A percentile compares a stretch with the other conserved stretches of the same genome.
phyloP scores from a whole-genome alignment of 2,329 filamentous ascomycete genomes.

The Colletotrichum shisoi region DNA sequence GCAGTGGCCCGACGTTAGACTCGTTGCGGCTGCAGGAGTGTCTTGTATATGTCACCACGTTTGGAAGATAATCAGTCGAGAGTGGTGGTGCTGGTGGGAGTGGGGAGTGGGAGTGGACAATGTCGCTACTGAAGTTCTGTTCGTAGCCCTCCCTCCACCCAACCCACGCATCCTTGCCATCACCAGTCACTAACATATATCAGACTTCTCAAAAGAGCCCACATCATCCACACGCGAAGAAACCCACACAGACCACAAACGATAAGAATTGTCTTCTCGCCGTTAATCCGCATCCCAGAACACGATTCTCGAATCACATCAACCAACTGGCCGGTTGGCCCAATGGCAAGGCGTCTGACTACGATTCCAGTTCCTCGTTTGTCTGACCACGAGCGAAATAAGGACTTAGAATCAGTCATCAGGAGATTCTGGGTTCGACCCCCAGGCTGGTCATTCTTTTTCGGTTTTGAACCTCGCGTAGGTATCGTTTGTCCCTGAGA shows the following conservation, averaged over 20 bases:
- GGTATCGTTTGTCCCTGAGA: background rate
- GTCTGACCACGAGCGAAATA: background rate
- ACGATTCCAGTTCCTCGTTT: constrained; percentile 40
- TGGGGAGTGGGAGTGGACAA: too few relatives aligned
- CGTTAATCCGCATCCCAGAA: background rate
- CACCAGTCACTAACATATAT: background rate
- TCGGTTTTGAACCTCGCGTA: background rate
- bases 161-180: background rate
- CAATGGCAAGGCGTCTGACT: constrained; percentile 53
- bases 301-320: background rate
- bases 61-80: background rate
- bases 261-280: too few relatives aligned
- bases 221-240: background rate
- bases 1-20: background rate
- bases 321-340: constrained; percentile 41
- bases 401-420: background rate
- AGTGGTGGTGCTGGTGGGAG: too few relatives aligned
- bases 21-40: background rate
- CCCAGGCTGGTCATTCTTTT: constrained; percentile 34
- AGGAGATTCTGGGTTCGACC: constrained; percentile 37
- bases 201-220: background rate
- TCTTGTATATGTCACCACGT: background rate
- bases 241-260: background rate
- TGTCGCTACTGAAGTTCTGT: background rate
- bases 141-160: background rate